phyloP scores from a whole-genome alignment of 78 protist species.

The Salpingoeca rosetta region DNA sequence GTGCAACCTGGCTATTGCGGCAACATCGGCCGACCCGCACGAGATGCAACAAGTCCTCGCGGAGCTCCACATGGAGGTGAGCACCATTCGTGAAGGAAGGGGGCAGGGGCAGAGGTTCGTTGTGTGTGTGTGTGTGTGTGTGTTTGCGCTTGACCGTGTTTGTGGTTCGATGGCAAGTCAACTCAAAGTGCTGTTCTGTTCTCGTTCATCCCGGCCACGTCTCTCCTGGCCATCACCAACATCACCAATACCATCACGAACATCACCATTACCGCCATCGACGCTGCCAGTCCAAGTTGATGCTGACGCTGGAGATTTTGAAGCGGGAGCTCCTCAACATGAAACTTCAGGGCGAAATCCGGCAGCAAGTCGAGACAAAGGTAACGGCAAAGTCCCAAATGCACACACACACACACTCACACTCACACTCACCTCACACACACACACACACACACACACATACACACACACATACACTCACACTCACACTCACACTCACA shows the following conservation, averaged over 20 bases:
- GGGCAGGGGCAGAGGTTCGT: constrained; percentile 1
- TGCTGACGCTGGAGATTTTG: not conserved
- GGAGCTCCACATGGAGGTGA: constrained; percentile 13
- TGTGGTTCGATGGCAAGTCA: not conserved
- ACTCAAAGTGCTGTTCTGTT: not conserved
- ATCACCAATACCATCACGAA: too few relatives aligned
- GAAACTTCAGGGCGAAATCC: not conserved
- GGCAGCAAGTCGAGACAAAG: not conserved
- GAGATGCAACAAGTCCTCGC: constrained; percentile 31
- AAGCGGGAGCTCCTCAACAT: not conserved
- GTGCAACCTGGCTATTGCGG: constrained; percentile 24
- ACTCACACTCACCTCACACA: too few relatives aligned
- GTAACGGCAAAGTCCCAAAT: not conserved
- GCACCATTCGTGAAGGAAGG: constrained; percentile 2
- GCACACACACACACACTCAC: not conserved
- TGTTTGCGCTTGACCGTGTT: not conserved
- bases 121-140: constrained; percentile 9
- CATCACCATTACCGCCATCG: too few relatives aligned
- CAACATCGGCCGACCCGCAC: constrained; percentile 24
- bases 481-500: not conserved
- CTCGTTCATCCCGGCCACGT: not conserved
- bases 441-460: constrained; percentile 16
- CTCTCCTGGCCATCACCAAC: too few relatives aligned
- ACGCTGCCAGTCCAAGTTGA: too few relatives aligned
- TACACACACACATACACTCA: not conserved